phyloP scores from a whole-genome alignment of 1,284 basidiomycete species.

The Cutaneotrichosporon daszewskae region DNA sequence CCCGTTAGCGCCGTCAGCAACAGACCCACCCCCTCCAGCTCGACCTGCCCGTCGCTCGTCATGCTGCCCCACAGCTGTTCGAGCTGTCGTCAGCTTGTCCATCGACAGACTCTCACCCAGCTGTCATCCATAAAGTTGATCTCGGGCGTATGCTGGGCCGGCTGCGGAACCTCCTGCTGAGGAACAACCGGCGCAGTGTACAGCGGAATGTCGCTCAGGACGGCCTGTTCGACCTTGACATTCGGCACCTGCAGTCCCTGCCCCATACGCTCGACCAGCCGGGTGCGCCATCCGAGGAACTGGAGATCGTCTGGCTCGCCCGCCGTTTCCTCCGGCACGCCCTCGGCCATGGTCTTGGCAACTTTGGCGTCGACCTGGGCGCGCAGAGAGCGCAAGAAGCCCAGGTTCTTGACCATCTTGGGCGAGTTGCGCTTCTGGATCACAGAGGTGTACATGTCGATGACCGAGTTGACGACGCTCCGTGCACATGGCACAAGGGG shows the following conservation, averaged over 20 bases:
- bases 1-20: no score
- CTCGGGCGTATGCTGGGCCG: no score
- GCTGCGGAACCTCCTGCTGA: no score
- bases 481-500: conserved; percentile 6
- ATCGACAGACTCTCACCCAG: neutral
- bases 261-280: conserved; percentile 27
- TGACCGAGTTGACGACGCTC: conserved; percentile 9
- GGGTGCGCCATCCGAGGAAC: conserved; percentile 26
- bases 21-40: no score
- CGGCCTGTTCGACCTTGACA: no score
- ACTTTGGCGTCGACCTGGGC: neutral
- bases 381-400: conserved; percentile 4
- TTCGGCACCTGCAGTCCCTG: no score
- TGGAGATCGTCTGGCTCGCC: conserved; percentile 16
- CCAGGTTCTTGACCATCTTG: conserved; percentile 6
- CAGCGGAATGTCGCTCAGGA: no score
- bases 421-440: conserved; percentile 1
- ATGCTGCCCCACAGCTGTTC: conserved; percentile 9
- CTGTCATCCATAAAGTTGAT: no score
- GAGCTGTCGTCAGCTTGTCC: neutral
- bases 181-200: no score
- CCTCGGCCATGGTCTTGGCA: neutral
- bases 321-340: conserved; percentile 10
- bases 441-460: conserved; percentile 7
- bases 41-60: no score